These are phyloP conservation scores for Trichoderma endophyticum DNA, from an alignment of 2,329 filamentous ascomycete genomes.

Conservation along the genomic window DNA sequence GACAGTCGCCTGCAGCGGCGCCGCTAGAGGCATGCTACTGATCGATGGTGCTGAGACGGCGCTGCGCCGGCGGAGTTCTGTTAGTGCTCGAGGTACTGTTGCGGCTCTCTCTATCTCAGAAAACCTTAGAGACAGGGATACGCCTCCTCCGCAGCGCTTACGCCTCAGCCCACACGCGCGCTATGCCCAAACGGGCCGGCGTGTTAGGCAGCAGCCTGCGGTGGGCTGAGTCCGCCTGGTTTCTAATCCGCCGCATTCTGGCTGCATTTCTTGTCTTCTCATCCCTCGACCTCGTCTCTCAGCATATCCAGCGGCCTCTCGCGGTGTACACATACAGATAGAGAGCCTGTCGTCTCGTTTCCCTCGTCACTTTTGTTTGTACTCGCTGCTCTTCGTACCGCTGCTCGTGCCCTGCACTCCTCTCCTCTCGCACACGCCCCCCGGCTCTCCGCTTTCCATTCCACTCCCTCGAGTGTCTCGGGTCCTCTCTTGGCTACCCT, in stretches of 20 bases:
- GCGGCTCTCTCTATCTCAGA: background rate
- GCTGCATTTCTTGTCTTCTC: conserved; percentile 3
- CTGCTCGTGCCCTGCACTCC: background rate
- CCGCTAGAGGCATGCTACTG: background rate
- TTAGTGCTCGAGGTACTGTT: conserved; percentile 17
- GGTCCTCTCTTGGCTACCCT: background rate
- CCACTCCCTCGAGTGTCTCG: conserved; percentile 12
- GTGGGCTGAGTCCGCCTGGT: conserved; percentile 23
- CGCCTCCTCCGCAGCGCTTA: conserved; percentile 18
- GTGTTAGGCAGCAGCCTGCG: conserved; percentile 26
- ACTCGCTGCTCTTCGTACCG: background rate
- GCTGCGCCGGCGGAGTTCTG: background rate
- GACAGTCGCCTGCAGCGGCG: background rate
- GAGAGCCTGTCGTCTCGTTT: background rate
- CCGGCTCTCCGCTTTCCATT: conserved; percentile 2
- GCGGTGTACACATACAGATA: background rate
- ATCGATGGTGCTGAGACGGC: background rate
- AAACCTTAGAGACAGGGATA: conserved; percentile 19
- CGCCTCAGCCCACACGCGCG: conserved; percentile 20
- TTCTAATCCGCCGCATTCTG: conserved; percentile 21
- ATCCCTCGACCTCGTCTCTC: background rate
- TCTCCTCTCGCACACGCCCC: background rate
- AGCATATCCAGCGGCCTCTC: background rate
- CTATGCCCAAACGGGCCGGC: conserved; percentile 19
- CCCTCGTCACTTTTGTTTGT: background rate